Conservation (phyloP, 2,329 filamentous ascomycete genomes). For the Neonectria hederae region DNA sequence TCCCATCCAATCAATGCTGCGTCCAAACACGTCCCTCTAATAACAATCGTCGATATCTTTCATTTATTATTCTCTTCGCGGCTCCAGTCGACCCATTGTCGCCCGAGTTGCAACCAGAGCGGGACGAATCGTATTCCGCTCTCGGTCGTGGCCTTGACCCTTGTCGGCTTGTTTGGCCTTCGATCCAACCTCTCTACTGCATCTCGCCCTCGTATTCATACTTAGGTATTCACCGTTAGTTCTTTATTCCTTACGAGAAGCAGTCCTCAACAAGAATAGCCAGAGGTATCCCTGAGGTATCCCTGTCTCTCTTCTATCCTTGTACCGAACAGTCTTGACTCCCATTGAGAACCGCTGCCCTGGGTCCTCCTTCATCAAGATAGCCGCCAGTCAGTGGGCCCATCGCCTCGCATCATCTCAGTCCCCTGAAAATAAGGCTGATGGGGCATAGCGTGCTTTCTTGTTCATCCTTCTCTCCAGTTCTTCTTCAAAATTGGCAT, state of each 20-base stretch:
- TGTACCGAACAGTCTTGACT: not conserved
- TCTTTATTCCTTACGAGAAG: conserved; percentile 6
- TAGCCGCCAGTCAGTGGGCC: conserved; percentile 14
- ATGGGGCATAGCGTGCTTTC: not conserved
- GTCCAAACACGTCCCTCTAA: not conserved
- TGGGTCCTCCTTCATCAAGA: conserved; percentile 15
- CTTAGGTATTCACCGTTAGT: not conserved
- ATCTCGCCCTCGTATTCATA: not conserved
- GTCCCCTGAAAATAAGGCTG: conserved; percentile 5
- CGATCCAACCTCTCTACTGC: conserved; percentile 2
- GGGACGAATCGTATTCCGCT: not conserved
- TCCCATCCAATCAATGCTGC: conserved; percentile 20
- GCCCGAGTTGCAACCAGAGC: not conserved
- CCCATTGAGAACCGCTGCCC: conserved; percentile 11
- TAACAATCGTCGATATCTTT: not conserved
- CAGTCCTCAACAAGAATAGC: not conserved
- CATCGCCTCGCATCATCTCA: not conserved
- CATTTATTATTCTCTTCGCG: not conserved
- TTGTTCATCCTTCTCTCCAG: not conserved
- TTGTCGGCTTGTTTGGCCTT: not conserved
- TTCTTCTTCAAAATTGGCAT: not conserved
- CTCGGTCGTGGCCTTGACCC: not conserved
- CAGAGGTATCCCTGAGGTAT: no score
- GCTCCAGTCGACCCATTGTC: conserved; percentile 22
- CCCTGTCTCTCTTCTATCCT: not conserved